Evolutionary conservation across 1,139 yeast species (phyloP), one percentile per base, ranked within the genome.

Genomic region (Candida labiduridarum): DNA sequence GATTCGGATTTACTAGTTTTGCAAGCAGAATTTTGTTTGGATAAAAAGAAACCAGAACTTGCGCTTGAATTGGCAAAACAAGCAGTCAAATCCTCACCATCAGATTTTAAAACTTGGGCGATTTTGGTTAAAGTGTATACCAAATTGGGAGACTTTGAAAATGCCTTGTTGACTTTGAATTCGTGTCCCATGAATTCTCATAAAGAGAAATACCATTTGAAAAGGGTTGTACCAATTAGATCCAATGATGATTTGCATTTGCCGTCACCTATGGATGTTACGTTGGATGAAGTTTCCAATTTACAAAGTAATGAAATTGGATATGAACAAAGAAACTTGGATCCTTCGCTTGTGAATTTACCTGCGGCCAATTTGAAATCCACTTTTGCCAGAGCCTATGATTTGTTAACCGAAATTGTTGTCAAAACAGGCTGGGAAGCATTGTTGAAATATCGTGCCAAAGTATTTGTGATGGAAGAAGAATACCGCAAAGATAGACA

Each of bases 401-500:
- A 87, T 49, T 73, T 91, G 55, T 75, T 94, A 53, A 89, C 97
- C 0, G 83, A 80, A 42, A 83, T 92, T 52, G 87, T 84, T 33
- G 72, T 78, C 50, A 78, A 80, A 49, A 78, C 89, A 22, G 98
- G 98, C 3, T 94, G 99, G 99, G 94, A 90, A 60, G 81, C 84
- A n/a, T 74, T 94, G 50, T 76, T 94, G 63, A 82, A 82, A 59
- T 76, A 85, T 51, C 82, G 99, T 59, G 89, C 97, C 3, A 81
- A 84, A 51, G 91, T 90, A 1, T 94, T 94, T 67, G 94, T 94
- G 31, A 94, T 94, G 99, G 97, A 92, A 66, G 94, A 88, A 54
- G 99, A 94, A 63, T 89, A 89, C 59, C 69, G 82, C 43, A 78
- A 78, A 57, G 84, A 79, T 52, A 68, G 68, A 52, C 62, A 64